phyloP scores from a whole-genome alignment of 2,329 filamentous ascomycete genomes.

The Biscogniauxia sp. region DNA sequence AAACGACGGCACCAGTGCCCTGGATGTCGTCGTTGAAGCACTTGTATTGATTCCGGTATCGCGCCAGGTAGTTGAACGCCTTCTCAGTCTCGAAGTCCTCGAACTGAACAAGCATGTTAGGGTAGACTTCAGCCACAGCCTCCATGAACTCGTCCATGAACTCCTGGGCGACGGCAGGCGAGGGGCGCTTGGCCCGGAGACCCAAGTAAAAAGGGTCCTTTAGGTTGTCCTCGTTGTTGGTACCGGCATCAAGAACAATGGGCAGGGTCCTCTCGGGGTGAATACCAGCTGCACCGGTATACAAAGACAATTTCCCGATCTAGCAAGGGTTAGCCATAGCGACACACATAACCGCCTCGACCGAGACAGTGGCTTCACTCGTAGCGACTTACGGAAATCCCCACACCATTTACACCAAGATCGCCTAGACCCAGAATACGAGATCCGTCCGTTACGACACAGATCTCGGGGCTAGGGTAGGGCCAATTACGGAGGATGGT shows the following conservation, averaged over 20 bases:
- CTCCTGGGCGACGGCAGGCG: constrained; percentile 74
- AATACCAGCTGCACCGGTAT: constrained; percentile 94
- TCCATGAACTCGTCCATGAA: constrained; percentile 98
- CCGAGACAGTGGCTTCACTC: constrained; percentile 2
- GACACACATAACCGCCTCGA: constrained; percentile 1
- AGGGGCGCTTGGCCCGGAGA: constrained; percentile 77
- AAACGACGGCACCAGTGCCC: constrained; percentile 91
- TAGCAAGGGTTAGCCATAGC: constrained; percentile 34
- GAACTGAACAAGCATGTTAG: constrained; percentile 77
- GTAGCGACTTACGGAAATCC: constrained; percentile 71
- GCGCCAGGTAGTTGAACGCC: constrained; percentile 88
- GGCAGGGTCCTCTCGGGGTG: constrained; percentile 79
- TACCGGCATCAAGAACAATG: constrained; percentile 66
- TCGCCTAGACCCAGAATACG: constrained; percentile 91
- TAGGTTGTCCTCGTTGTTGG: constrained; percentile 64
- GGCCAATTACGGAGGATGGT: constrained; percentile 94
- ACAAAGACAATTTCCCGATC: constrained; percentile 92
- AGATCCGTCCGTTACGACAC: constrained; percentile 93
- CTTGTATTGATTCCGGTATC: constrained; percentile 84
- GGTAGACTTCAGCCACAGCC: constrained; percentile 73
- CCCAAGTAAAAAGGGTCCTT: constrained; percentile 82
- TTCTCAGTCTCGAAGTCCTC: constrained; percentile 94
- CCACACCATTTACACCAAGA: constrained; percentile 94
- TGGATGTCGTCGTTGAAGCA: constrained; percentile 99
- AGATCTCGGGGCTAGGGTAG: constrained; percentile 85